Base-by-base conservation (phyloP, 75 land plant species). In the Cunninghamia lanceolata region DNA sequence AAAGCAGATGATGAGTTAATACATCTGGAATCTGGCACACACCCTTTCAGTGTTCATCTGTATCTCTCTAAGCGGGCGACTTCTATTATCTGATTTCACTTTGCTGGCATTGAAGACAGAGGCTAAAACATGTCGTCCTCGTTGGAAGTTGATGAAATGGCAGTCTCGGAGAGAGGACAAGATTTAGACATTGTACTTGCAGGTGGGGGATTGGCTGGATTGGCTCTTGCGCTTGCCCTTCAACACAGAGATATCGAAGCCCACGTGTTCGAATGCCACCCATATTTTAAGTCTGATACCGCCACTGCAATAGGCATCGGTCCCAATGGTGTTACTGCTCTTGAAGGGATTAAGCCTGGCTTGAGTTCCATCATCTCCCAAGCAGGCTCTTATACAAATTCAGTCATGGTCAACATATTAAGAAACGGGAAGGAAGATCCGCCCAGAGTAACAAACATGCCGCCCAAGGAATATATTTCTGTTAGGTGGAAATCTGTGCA, bases 221-320 rank as follows among this genome's bases (percentile, higher is more conserved):
- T 88, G 84, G 89, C 89, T 13, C 84, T 88, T 52, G 89, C 88
- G 8, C 42, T 86, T n/a, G 89, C 83, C 25, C 86, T 88, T 25
- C 89, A 87, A 45, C 43, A 82, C 38, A 53, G 84, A 42, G 39
- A 84, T 59, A 66, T 88, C 38, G 34, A 86, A 30, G 89, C 76
- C 34, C 83, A 87, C 9, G 88, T 88, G 43, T 88, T 87, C 82
- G 89, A 88, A 70, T 81, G 42, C 35, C 63, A 68, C 25, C 36
- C 36, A 34, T 36, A 36, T n/a, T 19, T 39, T 17, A 84, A 84
- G 35, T 10, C 83, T 32, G 88, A 87, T 82, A 85, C 88, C 17
- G 89, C 88, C 40, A 88, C 89, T 9, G 84, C 50, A 21, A 86
- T 88, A 0, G 53, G 88, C 82, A 88, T 88, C 3, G 89, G 88